Evolutionary conservation across 1,139 yeast species (phyloP).

Genomic region (Scheffersomyces segobiensis): DNA sequence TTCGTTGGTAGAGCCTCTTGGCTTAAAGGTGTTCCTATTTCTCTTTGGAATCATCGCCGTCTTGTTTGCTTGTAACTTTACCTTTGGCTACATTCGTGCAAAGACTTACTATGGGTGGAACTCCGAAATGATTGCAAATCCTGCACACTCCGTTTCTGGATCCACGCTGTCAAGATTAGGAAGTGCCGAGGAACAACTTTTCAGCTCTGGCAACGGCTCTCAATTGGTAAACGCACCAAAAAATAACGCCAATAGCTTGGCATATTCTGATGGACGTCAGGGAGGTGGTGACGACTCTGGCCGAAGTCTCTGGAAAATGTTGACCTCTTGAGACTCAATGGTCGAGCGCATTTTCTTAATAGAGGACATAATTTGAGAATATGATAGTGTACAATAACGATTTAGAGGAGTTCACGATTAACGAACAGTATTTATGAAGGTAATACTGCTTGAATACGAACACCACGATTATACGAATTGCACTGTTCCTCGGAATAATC

Average conservation of each 20-base stretch:
- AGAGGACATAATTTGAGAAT: not conserved
- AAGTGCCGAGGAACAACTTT: not conserved
- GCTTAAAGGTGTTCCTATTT: conserved; percentile 53
- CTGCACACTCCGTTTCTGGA: not conserved
- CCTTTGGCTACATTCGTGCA: conserved; percentile 49
- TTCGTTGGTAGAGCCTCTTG: conserved; percentile 64
- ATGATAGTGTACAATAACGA: not conserved
- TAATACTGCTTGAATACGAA: not conserved
- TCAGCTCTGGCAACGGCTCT: not conserved
- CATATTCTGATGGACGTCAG: not conserved
- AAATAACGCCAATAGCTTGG: not conserved
- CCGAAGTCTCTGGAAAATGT: not conserved
- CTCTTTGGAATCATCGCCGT: conserved; percentile 28
- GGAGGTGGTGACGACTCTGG: not conserved
- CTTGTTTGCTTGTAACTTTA: conserved; percentile 40
- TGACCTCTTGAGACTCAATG: not conserved
- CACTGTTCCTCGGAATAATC: not conserved
- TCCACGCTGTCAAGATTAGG: not conserved
- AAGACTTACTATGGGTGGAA: conserved; percentile 38
- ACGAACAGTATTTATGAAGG: not conserved
- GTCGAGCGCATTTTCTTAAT: not conserved
- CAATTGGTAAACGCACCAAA: not conserved
- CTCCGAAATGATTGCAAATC: not conserved
- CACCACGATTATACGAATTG: too few relatives aligned
- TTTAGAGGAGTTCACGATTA: not conserved